A percentile compares a stretch with the other conserved stretches of the same genome.
phyloP scores from a whole-genome alignment of 768 basidiomycete species.

The Phanerodontia chrysosporium region DNA sequence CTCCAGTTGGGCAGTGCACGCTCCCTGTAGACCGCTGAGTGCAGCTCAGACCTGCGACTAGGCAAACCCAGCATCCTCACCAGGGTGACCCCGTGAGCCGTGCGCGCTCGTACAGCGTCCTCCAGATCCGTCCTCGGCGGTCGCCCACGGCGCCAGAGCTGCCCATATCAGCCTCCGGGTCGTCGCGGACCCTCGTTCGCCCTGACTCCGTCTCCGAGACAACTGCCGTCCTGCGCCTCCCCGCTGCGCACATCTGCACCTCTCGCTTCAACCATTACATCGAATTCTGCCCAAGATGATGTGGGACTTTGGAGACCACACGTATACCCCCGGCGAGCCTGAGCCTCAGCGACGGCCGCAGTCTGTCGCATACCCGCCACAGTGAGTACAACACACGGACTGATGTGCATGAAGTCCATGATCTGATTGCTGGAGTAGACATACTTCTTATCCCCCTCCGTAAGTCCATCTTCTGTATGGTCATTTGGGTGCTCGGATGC shows the following conservation, averaged over 20 bases:
- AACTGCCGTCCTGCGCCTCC: neutral
- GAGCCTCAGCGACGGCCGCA: neutral
- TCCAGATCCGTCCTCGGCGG: neutral
- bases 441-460: slow-evolving; percentile 2
- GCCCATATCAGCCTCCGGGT: neutral
- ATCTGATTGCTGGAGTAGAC: neutral
- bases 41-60: neutral
- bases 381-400: neutral
- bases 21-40: neutral
- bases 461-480: neutral
- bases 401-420: neutral
- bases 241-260: neutral
- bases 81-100: neutral
- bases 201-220: neutral
- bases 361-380: neutral
- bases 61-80: neutral
- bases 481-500: too few relatives aligned
- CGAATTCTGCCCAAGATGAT: slow-evolving; percentile 11
- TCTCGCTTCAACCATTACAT: neutral
- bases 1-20: neutral
- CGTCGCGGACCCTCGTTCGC: neutral
- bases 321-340: slow-evolving; percentile 7
- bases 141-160: neutral
- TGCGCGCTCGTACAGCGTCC: neutral
- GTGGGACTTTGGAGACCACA: slow-evolving; percentile 13